Evolutionary conservation across 108 stramenopile genomes (phyloP).

Genomic region (Cylindrotheca fusiformis): DNA sequence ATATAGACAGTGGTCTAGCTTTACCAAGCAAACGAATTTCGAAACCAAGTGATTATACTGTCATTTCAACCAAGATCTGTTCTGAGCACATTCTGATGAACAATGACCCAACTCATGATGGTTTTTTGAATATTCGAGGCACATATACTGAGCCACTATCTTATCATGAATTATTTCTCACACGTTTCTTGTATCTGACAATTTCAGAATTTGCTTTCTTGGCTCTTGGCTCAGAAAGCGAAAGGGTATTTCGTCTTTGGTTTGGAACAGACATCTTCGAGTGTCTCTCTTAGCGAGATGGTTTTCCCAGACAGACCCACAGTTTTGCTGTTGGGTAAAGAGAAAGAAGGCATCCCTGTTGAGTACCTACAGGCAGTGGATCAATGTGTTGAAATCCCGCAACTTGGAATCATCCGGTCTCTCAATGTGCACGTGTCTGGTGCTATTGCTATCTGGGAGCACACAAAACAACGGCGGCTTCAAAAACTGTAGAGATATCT

Average conservation of each 20-base stretch:
- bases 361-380: constrained; percentile 88
- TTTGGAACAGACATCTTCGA: constrained; percentile 86
- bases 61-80: constrained; percentile 70
- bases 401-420: constrained; percentile 91
- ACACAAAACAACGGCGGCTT: constrained; percentile 66
- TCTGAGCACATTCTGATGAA: constrained; percentile 49
- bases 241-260: constrained; percentile 86
- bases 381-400: constrained; percentile 95
- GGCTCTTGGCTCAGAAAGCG: constrained; percentile 60
- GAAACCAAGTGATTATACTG: constrained; percentile 36
- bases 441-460: constrained; percentile 92
- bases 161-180: too few species aligned
- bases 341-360: constrained; percentile 93
- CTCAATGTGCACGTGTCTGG: constrained; percentile 96
- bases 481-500: too few species aligned
- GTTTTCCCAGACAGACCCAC: constrained; percentile 63
- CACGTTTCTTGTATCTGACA: too few species aligned
- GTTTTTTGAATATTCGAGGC: too few species aligned
- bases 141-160: too few species aligned
- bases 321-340: constrained; percentile 88
- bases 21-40: background rate
- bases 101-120: constrained; percentile 11
- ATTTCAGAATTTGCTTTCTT: constrained; percentile 46
- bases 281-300: constrained; percentile 53
- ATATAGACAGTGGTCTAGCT: background rate